These are phyloP conservation scores for Fimicolochytrium jonesii DNA, from an alignment of 192 early-diverging fungal species.

Conservation along the genomic window DNA sequence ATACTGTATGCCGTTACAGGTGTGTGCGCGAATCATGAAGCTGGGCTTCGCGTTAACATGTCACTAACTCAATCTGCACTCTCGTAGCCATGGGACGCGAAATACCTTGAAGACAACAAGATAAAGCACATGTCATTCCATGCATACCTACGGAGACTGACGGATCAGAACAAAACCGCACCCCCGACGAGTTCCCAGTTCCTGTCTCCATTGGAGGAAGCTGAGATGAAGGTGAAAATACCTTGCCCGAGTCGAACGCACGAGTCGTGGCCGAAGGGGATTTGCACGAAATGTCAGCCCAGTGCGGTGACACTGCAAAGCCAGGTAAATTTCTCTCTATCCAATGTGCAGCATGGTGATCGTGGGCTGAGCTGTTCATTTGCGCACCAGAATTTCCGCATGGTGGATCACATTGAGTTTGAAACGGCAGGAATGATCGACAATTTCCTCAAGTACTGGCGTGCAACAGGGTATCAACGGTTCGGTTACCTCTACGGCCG, in stretches of 20 bases:
- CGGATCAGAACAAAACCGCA: slow-evolving; percentile 60
- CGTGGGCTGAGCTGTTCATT: too few species aligned
- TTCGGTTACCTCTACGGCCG: slow-evolving; percentile 93
- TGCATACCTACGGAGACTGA: slow-evolving; percentile 75
- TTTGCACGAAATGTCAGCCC: slow-evolving; percentile 98
- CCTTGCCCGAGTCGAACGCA: slow-evolving; percentile 74
- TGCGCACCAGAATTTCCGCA: slow-evolving; percentile 69
- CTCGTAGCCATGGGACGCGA: slow-evolving; percentile 76
- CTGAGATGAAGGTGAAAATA: slow-evolving; percentile 69
- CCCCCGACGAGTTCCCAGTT: slow-evolving; percentile 29
- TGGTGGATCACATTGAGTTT: slow-evolving; percentile 98
- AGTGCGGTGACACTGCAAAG: slow-evolving; percentile 82
- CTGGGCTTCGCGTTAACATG: not conserved
- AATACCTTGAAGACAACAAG: slow-evolving; percentile 81
- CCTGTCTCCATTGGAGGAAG: slow-evolving; percentile 83
- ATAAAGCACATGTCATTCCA: slow-evolving; percentile 99
- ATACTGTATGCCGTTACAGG: slow-evolving; percentile 78
- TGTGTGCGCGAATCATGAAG: not conserved
- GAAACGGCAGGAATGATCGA: slow-evolving; percentile 75
- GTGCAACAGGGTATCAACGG: slow-evolving; percentile 78
- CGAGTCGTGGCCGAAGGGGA: slow-evolving; percentile 86
- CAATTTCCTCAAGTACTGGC: slow-evolving; percentile 82
- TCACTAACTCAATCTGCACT: not conserved
- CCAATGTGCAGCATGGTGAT: too few species aligned
- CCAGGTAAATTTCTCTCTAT: slow-evolving; percentile 56